phyloP scores from a whole-genome alignment of 2,329 filamentous ascomycete genomes.

The Fusarium humuli region DNA sequence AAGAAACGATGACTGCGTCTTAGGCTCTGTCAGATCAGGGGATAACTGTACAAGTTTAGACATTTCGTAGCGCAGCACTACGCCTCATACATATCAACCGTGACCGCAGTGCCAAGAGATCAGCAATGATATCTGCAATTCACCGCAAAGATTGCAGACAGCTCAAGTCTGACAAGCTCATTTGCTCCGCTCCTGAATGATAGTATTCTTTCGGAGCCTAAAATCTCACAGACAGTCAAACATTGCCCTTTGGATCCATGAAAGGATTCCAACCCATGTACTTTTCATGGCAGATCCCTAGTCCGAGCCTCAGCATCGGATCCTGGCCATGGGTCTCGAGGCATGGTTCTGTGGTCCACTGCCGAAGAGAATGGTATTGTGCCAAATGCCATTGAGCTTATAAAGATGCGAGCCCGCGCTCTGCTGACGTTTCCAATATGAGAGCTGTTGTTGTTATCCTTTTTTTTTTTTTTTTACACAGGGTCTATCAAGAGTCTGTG shows the following conservation, averaged over 20 bases:
- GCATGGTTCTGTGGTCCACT: neutral
- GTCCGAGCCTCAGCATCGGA: slow-evolving; percentile 5
- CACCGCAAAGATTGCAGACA: neutral
- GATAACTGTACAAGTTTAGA: neutral
- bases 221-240: slow-evolving; percentile 38
- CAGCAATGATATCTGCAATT: neutral
- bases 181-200: slow-evolving; percentile 21
- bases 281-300: slow-evolving; percentile 26
- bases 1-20: slow-evolving; percentile 12
- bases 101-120: slow-evolving; percentile 8
- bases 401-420: slow-evolving; percentile 20
- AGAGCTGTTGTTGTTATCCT: neutral
- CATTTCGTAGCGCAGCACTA: neutral
- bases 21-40: neutral
- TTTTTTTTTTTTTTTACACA: neutral
- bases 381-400: slow-evolving; percentile 1
- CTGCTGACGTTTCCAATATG: neutral
- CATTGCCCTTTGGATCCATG: slow-evolving; percentile 31
- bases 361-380: neutral
- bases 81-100: neutral
- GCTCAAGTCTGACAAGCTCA: neutral
- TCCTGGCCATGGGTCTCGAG: slow-evolving; percentile 3
- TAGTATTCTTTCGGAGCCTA: slow-evolving; percentile 20
- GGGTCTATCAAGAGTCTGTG: neutral
- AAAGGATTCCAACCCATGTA: slow-evolving; percentile 15